Evolutionary conservation across 345 rosid species (phyloP).

Genomic region (Abelmoschus esculentus): DNA sequence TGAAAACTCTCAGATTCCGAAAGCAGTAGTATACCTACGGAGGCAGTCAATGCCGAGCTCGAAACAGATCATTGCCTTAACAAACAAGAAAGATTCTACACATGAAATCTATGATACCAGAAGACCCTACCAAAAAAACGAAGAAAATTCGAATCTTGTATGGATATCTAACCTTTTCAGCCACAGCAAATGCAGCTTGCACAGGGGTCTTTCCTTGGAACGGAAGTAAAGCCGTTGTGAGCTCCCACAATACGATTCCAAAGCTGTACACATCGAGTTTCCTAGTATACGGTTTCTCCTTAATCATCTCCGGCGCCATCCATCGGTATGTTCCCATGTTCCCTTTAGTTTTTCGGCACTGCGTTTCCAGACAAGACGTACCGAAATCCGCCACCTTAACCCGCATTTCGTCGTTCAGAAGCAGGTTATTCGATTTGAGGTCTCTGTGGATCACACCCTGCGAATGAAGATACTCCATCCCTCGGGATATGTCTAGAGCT

Average conservation of each 20-base stretch:
- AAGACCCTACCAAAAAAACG: background rate
- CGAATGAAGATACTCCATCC: conserved; percentile 99
- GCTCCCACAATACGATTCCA: conserved; percentile 97
- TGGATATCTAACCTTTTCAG: conserved; percentile 66
- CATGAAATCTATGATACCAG: background rate
- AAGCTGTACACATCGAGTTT: conserved; percentile 97
- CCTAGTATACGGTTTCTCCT: conserved; percentile 82
- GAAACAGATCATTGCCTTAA: background rate
- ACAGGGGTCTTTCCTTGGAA: conserved; percentile 99
- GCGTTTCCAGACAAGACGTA: conserved; percentile 90
- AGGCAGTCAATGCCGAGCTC: background rate
- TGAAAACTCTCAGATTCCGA: background rate
- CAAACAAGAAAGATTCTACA: background rate
- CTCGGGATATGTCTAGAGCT: conserved; percentile 92
- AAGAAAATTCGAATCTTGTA: background rate
- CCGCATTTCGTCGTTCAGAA: conserved; percentile 93
- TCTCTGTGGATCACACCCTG: conserved; percentile 98
- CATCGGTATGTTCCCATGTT: conserved; percentile 97
- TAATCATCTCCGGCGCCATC: conserved; percentile 99
- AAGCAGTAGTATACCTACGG: background rate
- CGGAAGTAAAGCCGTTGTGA: conserved; percentile 96
- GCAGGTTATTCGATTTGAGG: conserved; percentile 84
- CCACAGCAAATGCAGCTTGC: conserved; percentile 97
- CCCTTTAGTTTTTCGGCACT: conserved; percentile 85
- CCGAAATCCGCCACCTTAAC: conserved; percentile 99